Conservation (phyloP, 2,329 filamentous ascomycete species). For the Tolypocladium tropicale region DNA sequence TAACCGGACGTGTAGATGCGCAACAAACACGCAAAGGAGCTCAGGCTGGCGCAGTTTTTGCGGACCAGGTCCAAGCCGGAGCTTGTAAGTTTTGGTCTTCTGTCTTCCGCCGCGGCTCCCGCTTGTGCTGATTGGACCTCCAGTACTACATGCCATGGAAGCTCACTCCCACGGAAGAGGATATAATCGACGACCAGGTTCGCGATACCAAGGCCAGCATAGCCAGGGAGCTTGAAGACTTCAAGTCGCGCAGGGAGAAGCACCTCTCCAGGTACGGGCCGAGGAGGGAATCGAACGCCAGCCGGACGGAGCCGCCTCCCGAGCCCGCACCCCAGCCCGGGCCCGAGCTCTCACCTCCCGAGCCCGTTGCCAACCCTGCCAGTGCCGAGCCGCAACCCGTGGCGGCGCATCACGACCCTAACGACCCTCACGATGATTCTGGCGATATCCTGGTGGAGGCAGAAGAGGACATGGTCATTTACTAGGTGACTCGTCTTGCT, state of each 20-base stretch:
- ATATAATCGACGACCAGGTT: constrained; percentile 60
- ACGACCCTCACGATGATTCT: constrained; percentile 53
- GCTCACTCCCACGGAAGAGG: constrained; percentile 57
- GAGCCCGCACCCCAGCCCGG: constrained; percentile 1
- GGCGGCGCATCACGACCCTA: constrained; percentile 12
- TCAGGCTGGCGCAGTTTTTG: constrained; percentile 62
- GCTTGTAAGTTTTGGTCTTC: constrained; percentile 47
- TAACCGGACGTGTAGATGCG: constrained; percentile 53
- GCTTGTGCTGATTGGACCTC: neutral
- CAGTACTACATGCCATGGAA: constrained; percentile 86
- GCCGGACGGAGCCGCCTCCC: constrained; percentile 21
- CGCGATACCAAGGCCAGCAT: constrained; percentile 53
- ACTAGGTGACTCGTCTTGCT: constrained; percentile 37
- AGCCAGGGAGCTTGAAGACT: constrained; percentile 53
- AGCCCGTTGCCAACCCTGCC: neutral
- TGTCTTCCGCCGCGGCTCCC: neutral
- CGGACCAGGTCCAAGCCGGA: constrained; percentile 60
- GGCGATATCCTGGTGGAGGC: constrained; percentile 74
- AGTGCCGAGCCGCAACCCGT: neutral
- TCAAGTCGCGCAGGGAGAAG: constrained; percentile 38
- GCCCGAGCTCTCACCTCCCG: constrained; percentile 2
- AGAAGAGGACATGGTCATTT: constrained; percentile 86
- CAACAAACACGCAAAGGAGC: constrained; percentile 60
- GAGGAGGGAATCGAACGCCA: constrained; percentile 10
- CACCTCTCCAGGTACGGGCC: constrained; percentile 17